Evolutionary conservation across 2,329 filamentous ascomycete genomes (phyloP), one percentile per base, ranked within the genome.

Genomic region (Penicillium palitans): DNA sequence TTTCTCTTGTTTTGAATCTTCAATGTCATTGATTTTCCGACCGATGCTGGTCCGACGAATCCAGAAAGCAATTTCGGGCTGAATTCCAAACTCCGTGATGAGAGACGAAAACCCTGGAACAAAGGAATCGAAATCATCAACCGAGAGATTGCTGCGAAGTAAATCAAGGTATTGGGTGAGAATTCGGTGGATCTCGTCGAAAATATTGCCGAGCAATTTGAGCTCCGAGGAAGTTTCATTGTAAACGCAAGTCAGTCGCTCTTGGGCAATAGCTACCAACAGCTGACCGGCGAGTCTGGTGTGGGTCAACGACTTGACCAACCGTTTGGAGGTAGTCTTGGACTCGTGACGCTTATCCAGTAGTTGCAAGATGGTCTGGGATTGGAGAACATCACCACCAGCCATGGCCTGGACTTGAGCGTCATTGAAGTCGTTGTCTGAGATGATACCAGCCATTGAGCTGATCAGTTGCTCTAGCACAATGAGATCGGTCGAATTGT

Each of bases 361-460:
- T 4, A 96, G 81, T 55, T 90, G 87, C 60, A 90, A 84, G 40
- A 98, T 83, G 1, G 90, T 96, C 67, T 93, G 90, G 10, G 87
- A 86, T 63, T 90, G 89, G 12, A 99, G 80, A 27, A 88, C 80
- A 52, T 91, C 86, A 15, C 93, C 93, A 60, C 93, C 93, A 41
- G 90, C 91, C 85, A 99, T 92, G 15, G 91, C 92, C 61, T 90
- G 81, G 29, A 96, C 84, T 75, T 97, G 93, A 19, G 87, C 80
- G 66, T 99, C 93, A 31, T 91, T 97, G 69, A 96, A 93, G 69
- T 93, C 91, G 52, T 88, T 84, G 60, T 93, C 89, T 4, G 93
- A 87, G 13, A 93, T 88, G 59, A 99, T 93, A 46, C 96, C 96
- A 19, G 91, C 91, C 95, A 99, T 98, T 2, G 90, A 90, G 37